phyloP scores from a whole-genome alignment of 331 rosid species.

The Telfairia occidentalis region DNA sequence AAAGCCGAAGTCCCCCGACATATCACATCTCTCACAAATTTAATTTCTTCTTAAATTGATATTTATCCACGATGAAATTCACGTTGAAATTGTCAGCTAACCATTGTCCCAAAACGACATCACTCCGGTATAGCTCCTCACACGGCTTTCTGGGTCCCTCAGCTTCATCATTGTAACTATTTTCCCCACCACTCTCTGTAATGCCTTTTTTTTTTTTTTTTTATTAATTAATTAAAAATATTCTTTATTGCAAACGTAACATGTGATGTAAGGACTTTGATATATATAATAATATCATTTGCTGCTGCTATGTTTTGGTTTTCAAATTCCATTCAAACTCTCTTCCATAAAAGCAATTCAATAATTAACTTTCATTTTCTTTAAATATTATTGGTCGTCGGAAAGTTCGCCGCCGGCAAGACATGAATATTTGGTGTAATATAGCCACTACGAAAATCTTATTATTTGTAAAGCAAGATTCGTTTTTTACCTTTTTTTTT shows the following conservation, averaged over 20 bases:
- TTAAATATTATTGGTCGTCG: no score
- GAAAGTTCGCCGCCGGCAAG: no score
- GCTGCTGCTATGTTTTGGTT: neutral
- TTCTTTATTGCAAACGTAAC: neutral
- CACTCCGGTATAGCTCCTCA: neutral
- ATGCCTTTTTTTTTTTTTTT: no score
- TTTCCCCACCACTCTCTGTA: neutral
- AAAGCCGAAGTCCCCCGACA: neutral
- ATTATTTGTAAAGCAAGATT: neutral
- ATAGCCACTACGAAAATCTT: no score
- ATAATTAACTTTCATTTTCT: no score
- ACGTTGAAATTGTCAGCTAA: constrained; percentile 1
- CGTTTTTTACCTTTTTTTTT: neutral
- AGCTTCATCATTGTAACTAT: neutral
- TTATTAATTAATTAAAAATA: no score
- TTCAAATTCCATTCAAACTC: neutral
- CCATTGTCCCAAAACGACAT: neutral
- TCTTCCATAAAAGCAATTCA: neutral
- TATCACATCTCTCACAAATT: neutral
- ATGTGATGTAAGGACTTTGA: no score
- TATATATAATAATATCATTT: neutral
- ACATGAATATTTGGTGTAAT: no score
- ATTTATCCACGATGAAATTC: constrained; percentile 3
- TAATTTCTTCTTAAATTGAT: neutral
- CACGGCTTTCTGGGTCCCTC: neutral